Evolutionary conservation across 768 basidiomycete genomes (phyloP), one percentile per base, ranked within the genome.

Genomic region (Suillus fuscotomentosus): DNA sequence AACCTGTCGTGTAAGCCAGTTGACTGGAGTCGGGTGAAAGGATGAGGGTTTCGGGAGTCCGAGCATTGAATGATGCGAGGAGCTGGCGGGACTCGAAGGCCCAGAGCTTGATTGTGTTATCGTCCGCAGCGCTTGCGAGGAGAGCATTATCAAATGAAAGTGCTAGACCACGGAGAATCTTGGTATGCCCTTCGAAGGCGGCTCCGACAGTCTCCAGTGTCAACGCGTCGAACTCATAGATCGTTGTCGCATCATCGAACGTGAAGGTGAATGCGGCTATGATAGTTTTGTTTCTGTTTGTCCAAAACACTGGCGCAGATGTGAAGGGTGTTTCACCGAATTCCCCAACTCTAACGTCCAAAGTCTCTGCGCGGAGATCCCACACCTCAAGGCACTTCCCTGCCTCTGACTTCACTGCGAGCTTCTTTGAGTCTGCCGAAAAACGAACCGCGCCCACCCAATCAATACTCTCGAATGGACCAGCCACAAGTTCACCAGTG

Each of bases 301-400:
- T 57, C 55, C 55, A 57, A 22, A 57, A 57, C 4, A 57, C 38
- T 17, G 55, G 55, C 38, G 22, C 38, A 39, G 22, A 15, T 10
- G 55, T 9, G n/a, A 53, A 53, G 27, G 51, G 31, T 0, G 5
- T 53, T 17, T 53, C 51, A 10, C 51, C 51, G 6, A 31, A 53
- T 22, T 22, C 20, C 6, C 54, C 54, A n/a, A 55, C 6, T 38
- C 54, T 38, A 14, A 38, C 54, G 14, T 55, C 54, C 36, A 38
- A 22, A n/a, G 36, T 22, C n/a, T 22, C n/a, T 38, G 36, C 38
- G 11, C 38, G 54, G 54, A 55, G 13, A 14, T 55, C 13, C 54
- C 54, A 55, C 54, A 55, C 54, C 36, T 55, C 54, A 14, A 55
- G 54, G n/a, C 54, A 36, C 34, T 55, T 38, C 34, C 36, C 54